Evolutionary conservation across 2,329 filamentous ascomycete genomes (phyloP).

Genomic region (Fusarium sulawesiense): DNA sequence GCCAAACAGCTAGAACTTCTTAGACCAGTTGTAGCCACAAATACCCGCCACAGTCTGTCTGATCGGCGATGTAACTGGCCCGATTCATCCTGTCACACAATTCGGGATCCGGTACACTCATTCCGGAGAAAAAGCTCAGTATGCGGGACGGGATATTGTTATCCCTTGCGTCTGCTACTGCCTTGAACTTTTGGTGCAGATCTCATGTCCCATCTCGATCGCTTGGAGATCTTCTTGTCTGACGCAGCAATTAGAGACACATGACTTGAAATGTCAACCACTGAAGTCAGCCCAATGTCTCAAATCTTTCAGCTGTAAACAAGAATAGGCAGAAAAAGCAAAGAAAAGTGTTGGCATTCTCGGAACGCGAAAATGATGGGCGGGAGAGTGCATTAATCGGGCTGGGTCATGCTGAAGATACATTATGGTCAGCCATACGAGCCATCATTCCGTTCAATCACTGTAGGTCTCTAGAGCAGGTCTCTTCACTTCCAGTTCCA

Average conservation of each 20-base stretch:
- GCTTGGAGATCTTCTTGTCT: constrained; percentile 17
- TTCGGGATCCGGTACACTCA: not conserved
- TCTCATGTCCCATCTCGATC: constrained; percentile 34
- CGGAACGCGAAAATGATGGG: not conserved
- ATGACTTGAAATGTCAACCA: constrained; percentile 8
- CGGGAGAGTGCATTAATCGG: constrained; percentile 10
- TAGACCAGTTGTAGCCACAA: constrained; percentile 6
- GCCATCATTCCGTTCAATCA: not conserved
- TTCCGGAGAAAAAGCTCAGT: constrained; percentile 1
- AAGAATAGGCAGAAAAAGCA: not conserved
- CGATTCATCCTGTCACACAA: not conserved
- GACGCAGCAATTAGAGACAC: constrained; percentile 1
- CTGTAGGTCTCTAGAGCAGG: too few relatives aligned
- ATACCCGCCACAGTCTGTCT: constrained; percentile 5
- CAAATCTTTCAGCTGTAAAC: constrained; percentile 8
- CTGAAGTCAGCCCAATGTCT: constrained; percentile 31
- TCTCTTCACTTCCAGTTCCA: not conserved
- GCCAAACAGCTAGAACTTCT: constrained; percentile 11
- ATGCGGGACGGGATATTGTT: constrained; percentile 7
- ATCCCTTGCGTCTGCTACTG: constrained; percentile 4
- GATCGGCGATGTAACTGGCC: not conserved
- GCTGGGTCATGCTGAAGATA: constrained; percentile 11
- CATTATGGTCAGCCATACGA: constrained; percentile 13
- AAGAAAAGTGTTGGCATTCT: not conserved
- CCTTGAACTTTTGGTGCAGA: constrained; percentile 7